phyloP scores from a whole-genome alignment of 768 basidiomycete genomes.

The Lentinula raphanica region DNA sequence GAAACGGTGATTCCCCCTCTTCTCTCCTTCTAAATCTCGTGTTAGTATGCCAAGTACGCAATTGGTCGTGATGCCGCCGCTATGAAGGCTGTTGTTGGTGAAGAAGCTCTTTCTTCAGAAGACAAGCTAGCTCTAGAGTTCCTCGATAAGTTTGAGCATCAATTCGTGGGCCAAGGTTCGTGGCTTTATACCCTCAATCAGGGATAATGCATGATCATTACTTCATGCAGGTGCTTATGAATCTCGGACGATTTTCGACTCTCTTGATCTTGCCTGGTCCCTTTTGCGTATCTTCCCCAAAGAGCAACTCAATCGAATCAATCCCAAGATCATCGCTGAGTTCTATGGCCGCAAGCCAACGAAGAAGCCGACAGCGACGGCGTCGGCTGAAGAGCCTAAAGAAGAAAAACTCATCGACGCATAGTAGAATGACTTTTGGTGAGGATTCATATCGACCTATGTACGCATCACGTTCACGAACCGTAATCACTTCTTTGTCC shows the following conservation, averaged over 20 bases:
- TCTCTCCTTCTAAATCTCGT: slow-evolving; percentile 1
- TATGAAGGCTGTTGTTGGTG: slow-evolving; percentile 99
- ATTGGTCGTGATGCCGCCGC: slow-evolving; percentile 95
- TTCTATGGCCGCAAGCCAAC: slow-evolving; percentile 83
- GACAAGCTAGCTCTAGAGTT: slow-evolving; percentile 98
- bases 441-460: not conserved
- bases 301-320: slow-evolving; percentile 97
- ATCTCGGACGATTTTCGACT: slow-evolving; percentile 93
- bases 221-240: slow-evolving; percentile 74
- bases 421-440: slow-evolving; percentile 27
- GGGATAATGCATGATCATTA: not conserved
- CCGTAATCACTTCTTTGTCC: not conserved
- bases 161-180: slow-evolving; percentile 94
- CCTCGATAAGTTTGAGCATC: slow-evolving; percentile 94
- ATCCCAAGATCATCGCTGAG: slow-evolving; percentile 91
- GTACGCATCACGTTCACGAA: not conserved
- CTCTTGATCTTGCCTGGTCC: slow-evolving; percentile 95
- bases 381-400: slow-evolving; percentile 38
- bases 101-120: slow-evolving; percentile 91
- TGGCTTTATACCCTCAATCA: slow-evolving; percentile 9
- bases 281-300: slow-evolving; percentile 97
- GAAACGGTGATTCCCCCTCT: slow-evolving; percentile 8
- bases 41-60: slow-evolving; percentile 94
- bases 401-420: slow-evolving; percentile 66
- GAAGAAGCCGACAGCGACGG: slow-evolving; percentile 54